Evolutionary conservation across 805 yeast genomes (phyloP).

Genomic region (Saccharomyces kudriavzevii): DNA sequence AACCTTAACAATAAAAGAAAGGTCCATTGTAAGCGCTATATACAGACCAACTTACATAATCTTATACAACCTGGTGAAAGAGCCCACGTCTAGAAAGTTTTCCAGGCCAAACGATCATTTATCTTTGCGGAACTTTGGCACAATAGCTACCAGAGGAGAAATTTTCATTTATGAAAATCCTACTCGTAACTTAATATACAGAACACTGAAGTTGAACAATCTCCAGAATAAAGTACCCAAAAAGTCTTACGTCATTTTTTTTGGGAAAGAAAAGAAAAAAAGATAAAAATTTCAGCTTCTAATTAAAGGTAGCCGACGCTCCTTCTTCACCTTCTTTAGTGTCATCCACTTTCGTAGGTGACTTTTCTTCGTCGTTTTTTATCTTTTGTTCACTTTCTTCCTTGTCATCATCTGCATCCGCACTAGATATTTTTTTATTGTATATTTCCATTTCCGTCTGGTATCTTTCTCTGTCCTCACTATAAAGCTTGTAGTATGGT

Average conservation of each 20-base stretch:
- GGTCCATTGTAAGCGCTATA: neutral
- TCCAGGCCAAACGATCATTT: neutral
- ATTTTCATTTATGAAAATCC: neutral
- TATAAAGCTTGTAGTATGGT: conserved; percentile 68
- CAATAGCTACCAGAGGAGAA: neutral
- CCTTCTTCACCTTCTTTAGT: neutral
- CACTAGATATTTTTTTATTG: conserved; percentile 12
- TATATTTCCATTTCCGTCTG: conserved; percentile 60
- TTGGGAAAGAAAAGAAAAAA: neutral
- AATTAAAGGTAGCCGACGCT: neutral
- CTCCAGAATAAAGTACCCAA: neutral
- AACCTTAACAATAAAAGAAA: neutral
- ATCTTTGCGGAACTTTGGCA: neutral
- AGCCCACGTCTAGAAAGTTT: neutral
- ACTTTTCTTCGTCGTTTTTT: neutral
- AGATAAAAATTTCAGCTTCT: neutral
- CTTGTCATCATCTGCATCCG: conserved; percentile 9
- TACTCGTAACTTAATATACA: neutral
- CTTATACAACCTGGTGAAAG: neutral
- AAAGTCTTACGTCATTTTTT: neutral
- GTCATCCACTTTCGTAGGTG: neutral
- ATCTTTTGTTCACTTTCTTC: conserved; percentile 4
- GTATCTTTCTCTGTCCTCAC: conserved; percentile 70
- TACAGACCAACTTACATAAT: neutral
- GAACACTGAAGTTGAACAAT: neutral